Base-by-base conservation (phyloP, 2,329 filamentous ascomycete genomes). In the Myrmaecium sp. region DNA sequence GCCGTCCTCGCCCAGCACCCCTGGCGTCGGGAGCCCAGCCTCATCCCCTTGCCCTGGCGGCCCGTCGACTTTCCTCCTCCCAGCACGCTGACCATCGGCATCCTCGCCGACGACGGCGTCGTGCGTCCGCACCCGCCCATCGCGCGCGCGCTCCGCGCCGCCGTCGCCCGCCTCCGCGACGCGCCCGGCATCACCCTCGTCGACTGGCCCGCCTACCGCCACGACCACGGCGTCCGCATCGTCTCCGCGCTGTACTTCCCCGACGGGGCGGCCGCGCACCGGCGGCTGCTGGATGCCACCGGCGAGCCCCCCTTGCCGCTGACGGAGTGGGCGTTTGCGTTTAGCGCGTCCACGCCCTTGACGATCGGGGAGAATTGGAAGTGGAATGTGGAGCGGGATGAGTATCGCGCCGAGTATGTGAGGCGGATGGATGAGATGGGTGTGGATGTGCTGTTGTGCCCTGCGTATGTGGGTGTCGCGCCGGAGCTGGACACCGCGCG, bases 51-150 rank as follows among this genome's bases (percentile, higher is more conserved):
- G 14, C 63, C 66, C 0, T 75, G 69, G 68, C 46, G 60, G 5
- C 36, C 38, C 19, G 27, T 21, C 16, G 16, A 13, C 4, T 33
- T 34, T 24, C 14, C 25, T 5, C 39, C 37, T 5, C 37, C 35
- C 8, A 43, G 45, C 13, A 60, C 46, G 28, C 44, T 77, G 14
- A 64, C 55, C 22, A 53, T 80, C 28, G 74, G 56, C 4, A 62
- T 79, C 17, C 56, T 78, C 47, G 70, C 64, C 62, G 55, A 73
- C 43, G 75, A 80, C 41, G 66, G 63, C 6, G 57, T 71, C 26
- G 72, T 76, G 4, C 57, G 49, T 5, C 74, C 75, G 0, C 75
- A 77, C 27, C 73, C 75, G 3, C 74, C 74, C 0, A 59, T 79
- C 3, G 49, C 57, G 0, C 58, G 71, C 5, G 72, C 68, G 1